Evolutionary conservation across 768 basidiomycete genomes (phyloP), one percentile per base, ranked within the genome.

Genomic region (Boletellus ananas): DNA sequence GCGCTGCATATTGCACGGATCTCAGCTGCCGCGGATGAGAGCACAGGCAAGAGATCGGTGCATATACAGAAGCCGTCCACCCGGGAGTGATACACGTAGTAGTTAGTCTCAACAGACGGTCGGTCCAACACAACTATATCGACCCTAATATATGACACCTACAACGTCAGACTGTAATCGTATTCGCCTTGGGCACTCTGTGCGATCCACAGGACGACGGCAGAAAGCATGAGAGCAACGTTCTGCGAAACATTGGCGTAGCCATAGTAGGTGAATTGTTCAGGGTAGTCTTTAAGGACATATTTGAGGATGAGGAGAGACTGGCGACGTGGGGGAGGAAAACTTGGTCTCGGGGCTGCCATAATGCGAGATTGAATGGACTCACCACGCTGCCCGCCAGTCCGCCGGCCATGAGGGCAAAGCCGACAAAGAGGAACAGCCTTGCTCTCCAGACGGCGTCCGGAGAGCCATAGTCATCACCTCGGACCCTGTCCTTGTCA

Each of bases 361-460:
- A 16, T 6, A n/a, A 39, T 21, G 4, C 23, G 17, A 33, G 43
- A 43, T 23, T 2, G 12, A 25, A 18, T 23, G 0, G 31, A 82
- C 94, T 60, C 63, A 97, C 94, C 65, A 96, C 82, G 63, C 93
- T 94, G 43, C 95, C 96, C n/a, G 95, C 96, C 39, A 98, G 66
- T 0, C 96, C 96, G 8, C 96, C 95, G 2, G 96, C 96, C 93
- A 99, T 94, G 40, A 98, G 67, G 1, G 95, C 94, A 61, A 99
- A 96, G 1, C 95, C 95, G 51, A 97, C 79, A 69, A 99, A 99
- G 54, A 98, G 67, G 63, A 95, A 83, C 56, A 96, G 70, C 27
- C 94, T 74, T 6, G 95, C 95, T 55, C 90, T 76, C 92, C 93
- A 96, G 14, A 96, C 92, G 3, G 91, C 87, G 1, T 83, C 74